Conservation (phyloP, 2,329 filamentous ascomycete species). For the Fusarium drepaniforme region DNA sequence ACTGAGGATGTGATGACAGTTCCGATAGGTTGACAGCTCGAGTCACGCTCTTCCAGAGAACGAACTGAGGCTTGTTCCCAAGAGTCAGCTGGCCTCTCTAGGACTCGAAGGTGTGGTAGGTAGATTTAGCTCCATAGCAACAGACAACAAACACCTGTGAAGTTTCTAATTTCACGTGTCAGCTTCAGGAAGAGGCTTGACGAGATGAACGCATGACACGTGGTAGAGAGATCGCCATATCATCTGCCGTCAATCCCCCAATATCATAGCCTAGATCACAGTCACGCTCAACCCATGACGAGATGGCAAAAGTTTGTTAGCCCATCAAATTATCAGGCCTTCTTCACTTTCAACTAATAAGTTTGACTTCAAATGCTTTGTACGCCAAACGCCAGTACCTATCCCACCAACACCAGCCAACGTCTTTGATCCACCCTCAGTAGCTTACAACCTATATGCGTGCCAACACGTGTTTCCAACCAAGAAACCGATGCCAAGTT, state of each 20-base stretch:
- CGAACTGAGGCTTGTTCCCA: not conserved
- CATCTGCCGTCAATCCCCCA: constrained; percentile 2
- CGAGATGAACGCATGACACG: constrained; percentile 10
- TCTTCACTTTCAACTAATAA: constrained; percentile 10
- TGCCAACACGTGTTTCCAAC: constrained; percentile 1
- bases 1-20: not conserved
- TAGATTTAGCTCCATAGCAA: not conserved
- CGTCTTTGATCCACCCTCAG: constrained; percentile 33
- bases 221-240: constrained; percentile 14
- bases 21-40: not conserved
- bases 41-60: not conserved
- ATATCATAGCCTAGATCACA: not conserved
- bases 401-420: constrained; percentile 27
- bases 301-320: constrained; percentile 1
- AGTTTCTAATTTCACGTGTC: constrained; percentile 6
- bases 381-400: constrained; percentile 42
- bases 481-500: not conserved
- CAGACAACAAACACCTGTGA: not conserved
- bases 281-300: not conserved
- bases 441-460: constrained; percentile 33
- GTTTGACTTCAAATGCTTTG: constrained; percentile 24
- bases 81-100: constrained; percentile 3
- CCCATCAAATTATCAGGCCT: constrained; percentile 14
- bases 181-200: not conserved
- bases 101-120: not conserved